Evolutionary conservation across 2,329 filamentous ascomycete genomes (phyloP), one percentile per base, ranked within the genome.

Genomic region (Fusarium lateritium): DNA sequence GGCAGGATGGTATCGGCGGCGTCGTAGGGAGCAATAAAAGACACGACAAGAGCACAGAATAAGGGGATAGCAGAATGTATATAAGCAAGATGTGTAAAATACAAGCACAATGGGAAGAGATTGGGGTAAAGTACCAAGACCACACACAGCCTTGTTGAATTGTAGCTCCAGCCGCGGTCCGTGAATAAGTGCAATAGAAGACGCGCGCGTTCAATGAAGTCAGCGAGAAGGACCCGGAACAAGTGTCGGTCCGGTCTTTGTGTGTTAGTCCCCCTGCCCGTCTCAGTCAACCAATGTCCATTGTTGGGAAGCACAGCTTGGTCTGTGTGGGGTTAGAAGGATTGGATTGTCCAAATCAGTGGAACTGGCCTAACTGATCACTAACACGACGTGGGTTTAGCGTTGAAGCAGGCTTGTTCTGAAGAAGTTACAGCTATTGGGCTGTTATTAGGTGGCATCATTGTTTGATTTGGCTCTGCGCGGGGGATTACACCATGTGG

Each of bases 301-400:
- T 60, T 59, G 52, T 65, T 51, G 59, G 42, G 56, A 47, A 39
- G 33, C 45, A 59, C 24, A 52, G 58, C 33, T 58, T 31, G 22
- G 39, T 40, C 15, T 51, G 45, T 66, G 50, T 52, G 52, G 66
- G 68, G 56, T 39, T 40, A 49, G 21, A 39, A 49, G 46, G 46
- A 66, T 65, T 60, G 46, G 51, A 62, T 65, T 60, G 63, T 55
- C 36, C 56, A 55, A 45, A 24, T 59, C 49, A 55, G 50, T 67
- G 62, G 62, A 67, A 56, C 58, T 58, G 33, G 60, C 26, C 39
- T 52, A 56, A 40, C 34, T 58, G n/a, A 45, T 8, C 36, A 38
- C 45, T 42, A 64, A 39, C 15, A 50, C 53, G 22, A 63, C 31
- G 46, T 51, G 26, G 46, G 52, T 62, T 31, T 60, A 53, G 67